A percentile compares a stretch with the other conserved stretches of the same genome.
phyloP scores from a whole-genome alignment of 1,284 basidiomycete genomes.

The Fomitopsis betulina region DNA sequence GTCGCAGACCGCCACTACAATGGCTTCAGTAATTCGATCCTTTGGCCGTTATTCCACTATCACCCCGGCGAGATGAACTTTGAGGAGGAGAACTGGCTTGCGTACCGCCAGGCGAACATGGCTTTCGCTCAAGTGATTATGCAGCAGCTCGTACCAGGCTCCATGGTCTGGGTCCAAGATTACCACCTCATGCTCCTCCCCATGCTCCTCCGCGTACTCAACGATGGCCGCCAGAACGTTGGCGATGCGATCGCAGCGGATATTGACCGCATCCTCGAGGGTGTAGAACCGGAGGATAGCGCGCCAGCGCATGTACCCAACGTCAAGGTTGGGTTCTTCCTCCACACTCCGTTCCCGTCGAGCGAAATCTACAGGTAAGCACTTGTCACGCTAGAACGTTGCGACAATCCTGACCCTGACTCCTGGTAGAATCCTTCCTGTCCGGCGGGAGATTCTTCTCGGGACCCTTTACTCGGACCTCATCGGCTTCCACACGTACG shows the following conservation, averaged over 20 bases:
- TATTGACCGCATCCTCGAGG: slow-evolving; percentile 73
- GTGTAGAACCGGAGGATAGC: slow-evolving; percentile 57
- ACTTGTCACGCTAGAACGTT: background rate
- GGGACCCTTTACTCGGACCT: slow-evolving; percentile 96
- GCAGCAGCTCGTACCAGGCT: slow-evolving; percentile 72
- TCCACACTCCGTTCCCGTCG: slow-evolving; percentile 98
- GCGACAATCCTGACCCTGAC: background rate
- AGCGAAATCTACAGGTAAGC: slow-evolving; percentile 94
- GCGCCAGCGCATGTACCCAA: slow-evolving; percentile 41
- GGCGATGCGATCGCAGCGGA: slow-evolving; percentile 66
- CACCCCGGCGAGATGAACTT: slow-evolving; percentile 99
- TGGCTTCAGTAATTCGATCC: slow-evolving; percentile 98
- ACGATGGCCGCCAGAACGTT: slow-evolving; percentile 65
- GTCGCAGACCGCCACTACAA: slow-evolving; percentile 98
- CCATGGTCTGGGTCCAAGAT: slow-evolving; percentile 99
- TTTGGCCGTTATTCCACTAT: slow-evolving; percentile 99
- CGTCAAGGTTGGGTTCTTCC: slow-evolving; percentile 96
- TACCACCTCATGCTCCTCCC: slow-evolving; percentile 98
- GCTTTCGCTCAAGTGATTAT: slow-evolving; percentile 89
- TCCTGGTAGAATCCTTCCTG: slow-evolving; percentile 79
- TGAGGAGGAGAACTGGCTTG: slow-evolving; percentile 97
- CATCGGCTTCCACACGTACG: slow-evolving; percentile 99
- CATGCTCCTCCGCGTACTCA: slow-evolving; percentile 85
- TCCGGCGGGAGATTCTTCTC: slow-evolving; percentile 93
- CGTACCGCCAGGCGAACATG: slow-evolving; percentile 96